Evolutionary conservation across 257 asterid species (phyloP).

Genomic region (Solanum okadae): DNA sequence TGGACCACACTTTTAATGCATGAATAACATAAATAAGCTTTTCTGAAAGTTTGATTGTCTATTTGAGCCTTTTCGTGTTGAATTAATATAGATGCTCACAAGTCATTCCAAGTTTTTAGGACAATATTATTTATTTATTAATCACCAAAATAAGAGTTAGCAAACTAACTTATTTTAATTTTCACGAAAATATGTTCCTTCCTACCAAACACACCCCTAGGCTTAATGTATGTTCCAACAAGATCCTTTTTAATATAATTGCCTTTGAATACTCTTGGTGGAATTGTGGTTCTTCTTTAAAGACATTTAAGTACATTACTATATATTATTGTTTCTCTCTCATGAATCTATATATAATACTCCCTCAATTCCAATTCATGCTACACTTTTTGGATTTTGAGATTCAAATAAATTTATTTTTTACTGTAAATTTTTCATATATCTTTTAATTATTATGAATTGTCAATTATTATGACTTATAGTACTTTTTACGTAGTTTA

Average conservation of each 20-base stretch:
- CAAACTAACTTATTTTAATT: too few relatives aligned
- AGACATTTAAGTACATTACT: not conserved
- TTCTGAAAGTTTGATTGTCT: not conserved
- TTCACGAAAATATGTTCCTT: too few relatives aligned
- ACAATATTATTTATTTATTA: too few relatives aligned
- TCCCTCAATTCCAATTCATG: too few relatives aligned
- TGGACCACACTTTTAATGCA: not conserved
- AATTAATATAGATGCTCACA: not conserved
- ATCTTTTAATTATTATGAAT: too few relatives aligned
- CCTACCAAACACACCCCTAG: too few relatives aligned
- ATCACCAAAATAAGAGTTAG: not conserved
- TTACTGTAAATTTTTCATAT: too few relatives aligned
- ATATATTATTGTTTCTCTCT: not conserved
- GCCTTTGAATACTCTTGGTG: not conserved
- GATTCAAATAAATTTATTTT: too few relatives aligned
- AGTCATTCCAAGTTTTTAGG: not conserved
- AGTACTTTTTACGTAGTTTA: too few relatives aligned
- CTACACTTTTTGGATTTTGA: rapidly evolving
- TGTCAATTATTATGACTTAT: too few relatives aligned
- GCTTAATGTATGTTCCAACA: not conserved
- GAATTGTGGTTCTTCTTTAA: not conserved
- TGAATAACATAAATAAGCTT: not conserved
- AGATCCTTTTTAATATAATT: not conserved
- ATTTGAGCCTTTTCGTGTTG: not conserved
- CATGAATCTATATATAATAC: too few relatives aligned